A percentile compares a stretch with the other conserved stretches of the same genome.
These are phyloP conservation scores for Tricholoma saponaceum DNA, from an alignment of 768 basidiomycete genomes.

Conservation along the genomic window DNA sequence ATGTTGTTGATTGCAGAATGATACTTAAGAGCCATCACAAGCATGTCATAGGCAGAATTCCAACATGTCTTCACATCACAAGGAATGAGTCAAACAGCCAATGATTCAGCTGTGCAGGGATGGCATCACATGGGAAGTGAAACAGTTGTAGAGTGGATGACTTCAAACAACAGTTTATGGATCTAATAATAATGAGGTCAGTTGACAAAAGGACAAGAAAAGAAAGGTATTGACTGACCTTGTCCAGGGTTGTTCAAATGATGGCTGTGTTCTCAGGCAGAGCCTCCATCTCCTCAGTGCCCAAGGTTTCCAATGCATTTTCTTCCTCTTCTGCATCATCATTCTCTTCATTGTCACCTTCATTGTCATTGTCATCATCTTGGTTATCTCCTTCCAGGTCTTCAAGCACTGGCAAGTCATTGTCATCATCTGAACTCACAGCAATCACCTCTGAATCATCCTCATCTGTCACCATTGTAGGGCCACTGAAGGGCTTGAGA, in stretches of 20 bases:
- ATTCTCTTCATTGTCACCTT: background rate
- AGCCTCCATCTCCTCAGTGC: background rate
- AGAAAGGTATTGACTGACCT: background rate
- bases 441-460: background rate
- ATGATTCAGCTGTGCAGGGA: background rate
- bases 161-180: too few species aligned
- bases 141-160: background rate
- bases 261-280: background rate
- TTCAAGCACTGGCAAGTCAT: background rate
- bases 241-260: background rate
- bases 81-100: background rate
- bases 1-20: slow-evolving; percentile 18
- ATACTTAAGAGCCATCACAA: slow-evolving; percentile 22
- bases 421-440: background rate
- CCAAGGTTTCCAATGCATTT: background rate
- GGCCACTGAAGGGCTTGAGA: background rate
- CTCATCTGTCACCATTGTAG: background rate
- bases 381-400: background rate
- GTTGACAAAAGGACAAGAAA: too few species aligned
- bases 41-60: slow-evolving; percentile 23
- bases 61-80: background rate
- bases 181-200: too few species aligned
- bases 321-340: background rate
- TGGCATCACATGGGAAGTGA: background rate
- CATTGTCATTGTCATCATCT: background rate